These are phyloP conservation scores for Sungouiella blattae DNA, from an alignment of 805 yeast species.

Conservation along the genomic window DNA sequence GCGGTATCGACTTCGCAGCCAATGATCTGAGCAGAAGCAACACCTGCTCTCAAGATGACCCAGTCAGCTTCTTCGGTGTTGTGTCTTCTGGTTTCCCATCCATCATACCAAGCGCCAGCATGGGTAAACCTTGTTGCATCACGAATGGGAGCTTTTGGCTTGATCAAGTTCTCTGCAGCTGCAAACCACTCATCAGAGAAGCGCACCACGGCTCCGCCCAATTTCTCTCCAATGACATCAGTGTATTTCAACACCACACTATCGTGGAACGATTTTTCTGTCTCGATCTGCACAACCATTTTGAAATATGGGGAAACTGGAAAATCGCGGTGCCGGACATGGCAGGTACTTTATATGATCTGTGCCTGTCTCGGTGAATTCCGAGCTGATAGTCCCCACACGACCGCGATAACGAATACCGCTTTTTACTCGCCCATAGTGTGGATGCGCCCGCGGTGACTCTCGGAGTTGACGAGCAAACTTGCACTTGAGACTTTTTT, in stretches of 20 bases:
- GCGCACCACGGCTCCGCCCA: constrained; percentile 71
- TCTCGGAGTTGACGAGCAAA: too few relatives aligned
- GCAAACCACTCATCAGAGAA: constrained; percentile 95
- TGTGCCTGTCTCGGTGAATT: too few relatives aligned
- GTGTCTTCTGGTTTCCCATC: constrained; percentile 98
- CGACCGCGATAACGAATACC: too few relatives aligned
- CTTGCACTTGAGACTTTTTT: too few relatives aligned
- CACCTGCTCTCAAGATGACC: constrained; percentile 83
- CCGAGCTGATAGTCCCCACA: too few relatives aligned
- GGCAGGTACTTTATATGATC: too few relatives aligned
- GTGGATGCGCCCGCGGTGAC: too few relatives aligned
- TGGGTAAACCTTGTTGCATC: constrained; percentile 76
- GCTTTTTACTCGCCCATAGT: too few relatives aligned
- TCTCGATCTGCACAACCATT: not conserved
- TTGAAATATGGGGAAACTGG: too few relatives aligned
- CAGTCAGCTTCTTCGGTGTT: constrained; percentile 81
- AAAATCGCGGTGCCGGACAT: too few relatives aligned
- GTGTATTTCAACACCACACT: constrained; percentile 51
- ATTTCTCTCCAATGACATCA: constrained; percentile 79
- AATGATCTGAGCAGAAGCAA: constrained; percentile 68
- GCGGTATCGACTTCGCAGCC: constrained; percentile 94
- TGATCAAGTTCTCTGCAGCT: constrained; percentile 79
- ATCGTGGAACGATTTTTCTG: constrained; percentile 39
- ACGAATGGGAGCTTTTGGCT: constrained; percentile 75
- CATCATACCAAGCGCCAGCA: constrained; percentile 97